Percentiles rank a stretch among this genome's conserved stretches.
Evolutionary conservation across 129 eudicot genomes (phyloP).

Genomic region (Smallanthus sonchifolius): DNA sequence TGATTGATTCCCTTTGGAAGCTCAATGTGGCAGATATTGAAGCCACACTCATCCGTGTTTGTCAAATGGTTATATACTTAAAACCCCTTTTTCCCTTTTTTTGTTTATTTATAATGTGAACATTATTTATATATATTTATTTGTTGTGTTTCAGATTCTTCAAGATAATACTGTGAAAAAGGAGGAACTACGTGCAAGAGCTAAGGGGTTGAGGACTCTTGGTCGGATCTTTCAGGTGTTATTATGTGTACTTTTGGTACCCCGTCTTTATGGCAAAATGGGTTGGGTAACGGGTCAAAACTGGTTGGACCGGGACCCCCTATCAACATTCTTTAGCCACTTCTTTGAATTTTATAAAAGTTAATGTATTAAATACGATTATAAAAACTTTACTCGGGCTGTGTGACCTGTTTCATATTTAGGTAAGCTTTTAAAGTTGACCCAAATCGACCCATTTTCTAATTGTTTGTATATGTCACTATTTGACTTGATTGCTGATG

Average conservation of each 20-base stretch:
- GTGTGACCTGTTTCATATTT: not conserved
- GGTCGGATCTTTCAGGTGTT: conserved; percentile 92
- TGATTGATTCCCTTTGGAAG: conserved; percentile 98
- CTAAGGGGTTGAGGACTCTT: conserved; percentile 85
- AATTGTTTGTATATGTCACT: not conserved
- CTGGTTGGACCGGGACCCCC: not conserved
- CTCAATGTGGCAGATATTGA: conserved; percentile 97
- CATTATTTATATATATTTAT: not conserved
- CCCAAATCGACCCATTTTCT: not conserved
- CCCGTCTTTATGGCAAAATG: not conserved
- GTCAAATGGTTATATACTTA: conserved; percentile 69
- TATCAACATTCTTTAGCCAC: not conserved
- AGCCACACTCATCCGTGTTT: conserved; percentile 77
- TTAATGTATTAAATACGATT: not conserved
- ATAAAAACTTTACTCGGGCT: not conserved
- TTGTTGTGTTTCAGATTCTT: conserved; percentile 52
- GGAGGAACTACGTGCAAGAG: conserved; percentile 92
- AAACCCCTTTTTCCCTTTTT: not conserved
- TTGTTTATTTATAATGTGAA: not conserved
- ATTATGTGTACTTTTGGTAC: not conserved
- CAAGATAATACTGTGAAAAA: conserved; percentile 75
- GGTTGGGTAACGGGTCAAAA: not conserved
- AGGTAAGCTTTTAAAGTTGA: not conserved
- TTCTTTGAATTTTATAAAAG: not conserved
- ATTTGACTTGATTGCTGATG: conserved; percentile 21